Percentiles rank a stretch among this genome's conserved stretches.
Evolutionary conservation across 495 filamentous ascomycete genomes (phyloP).

Genomic region (Penicillium psychrofluorescens): DNA sequence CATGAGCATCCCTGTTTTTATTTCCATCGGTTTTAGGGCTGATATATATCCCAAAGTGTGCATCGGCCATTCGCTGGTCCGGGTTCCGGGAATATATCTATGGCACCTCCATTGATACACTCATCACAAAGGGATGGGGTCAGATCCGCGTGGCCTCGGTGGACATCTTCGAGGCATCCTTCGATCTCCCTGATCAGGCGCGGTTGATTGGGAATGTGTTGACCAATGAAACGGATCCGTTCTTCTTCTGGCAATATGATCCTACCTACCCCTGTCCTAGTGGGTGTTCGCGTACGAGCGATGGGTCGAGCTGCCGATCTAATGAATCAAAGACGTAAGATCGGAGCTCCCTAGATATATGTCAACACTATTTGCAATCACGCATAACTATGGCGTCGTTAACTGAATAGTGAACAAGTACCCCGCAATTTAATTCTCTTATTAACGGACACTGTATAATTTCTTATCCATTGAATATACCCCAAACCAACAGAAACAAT

Average conservation of each 20-base stretch:
- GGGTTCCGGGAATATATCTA: slow-evolving; percentile 49
- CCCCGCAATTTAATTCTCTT: too few relatives aligned
- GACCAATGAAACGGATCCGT: slow-evolving; percentile 44
- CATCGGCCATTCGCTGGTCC: slow-evolving; percentile 46
- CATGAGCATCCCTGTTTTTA: too few relatives aligned
- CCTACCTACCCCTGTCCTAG: slow-evolving; percentile 30
- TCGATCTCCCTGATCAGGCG: slow-evolving; percentile 22
- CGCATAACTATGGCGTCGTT: too few relatives aligned
- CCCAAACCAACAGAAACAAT: too few relatives aligned
- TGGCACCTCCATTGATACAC: slow-evolving; percentile 38
- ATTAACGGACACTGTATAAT: too few relatives aligned
- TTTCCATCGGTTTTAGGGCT: too few relatives aligned
- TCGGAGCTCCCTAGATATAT: too few relatives aligned
- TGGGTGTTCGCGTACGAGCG: slow-evolving; percentile 23
- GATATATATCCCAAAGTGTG: slow-evolving; percentile 28
- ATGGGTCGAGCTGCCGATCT: too few relatives aligned
- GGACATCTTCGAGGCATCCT: slow-evolving; percentile 39
- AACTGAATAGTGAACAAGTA: too few relatives aligned
- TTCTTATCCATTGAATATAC: too few relatives aligned
- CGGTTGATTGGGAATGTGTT: slow-evolving; percentile 34
- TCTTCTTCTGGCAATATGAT: slow-evolving; percentile 48
- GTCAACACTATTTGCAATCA: too few relatives aligned
- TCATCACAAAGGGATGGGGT: slow-evolving; percentile 36
- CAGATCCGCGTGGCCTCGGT: slow-evolving; percentile 39
- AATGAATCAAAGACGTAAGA: too few relatives aligned